Percentiles rank a stretch among this genome's conserved stretches.
Conservation (phyloP, 2,329 filamentous ascomycete species). For the Aspergillus tamarii region DNA sequence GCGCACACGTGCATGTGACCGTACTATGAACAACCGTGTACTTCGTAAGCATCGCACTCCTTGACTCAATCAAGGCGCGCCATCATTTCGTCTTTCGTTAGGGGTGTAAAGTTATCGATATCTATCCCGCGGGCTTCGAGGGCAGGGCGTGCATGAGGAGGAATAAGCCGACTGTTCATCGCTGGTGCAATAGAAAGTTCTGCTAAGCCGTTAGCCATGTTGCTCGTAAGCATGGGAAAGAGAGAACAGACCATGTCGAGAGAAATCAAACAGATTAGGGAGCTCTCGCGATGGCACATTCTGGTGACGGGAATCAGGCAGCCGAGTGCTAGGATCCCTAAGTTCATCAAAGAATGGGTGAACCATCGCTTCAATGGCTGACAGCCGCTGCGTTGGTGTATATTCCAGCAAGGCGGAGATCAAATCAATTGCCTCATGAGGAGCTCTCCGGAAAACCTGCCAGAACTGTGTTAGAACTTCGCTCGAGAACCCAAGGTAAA, state of each 20-base stretch:
- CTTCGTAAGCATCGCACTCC: slow-evolving; percentile 37
- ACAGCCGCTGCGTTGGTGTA: slow-evolving; percentile 91
- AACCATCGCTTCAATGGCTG: slow-evolving; percentile 93
- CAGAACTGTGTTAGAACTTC: slow-evolving; percentile 24
- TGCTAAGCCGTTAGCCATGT: slow-evolving; percentile 42
- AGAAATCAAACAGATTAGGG: slow-evolving; percentile 89
- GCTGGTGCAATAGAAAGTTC: slow-evolving; percentile 94
- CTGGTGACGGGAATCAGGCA: slow-evolving; percentile 92
- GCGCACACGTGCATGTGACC: slow-evolving; percentile 35
- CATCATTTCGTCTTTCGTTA: slow-evolving; percentile 96
- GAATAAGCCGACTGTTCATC: slow-evolving; percentile 86
- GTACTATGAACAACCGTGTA: slow-evolving; percentile 42
- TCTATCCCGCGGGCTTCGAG: slow-evolving; percentile 80
- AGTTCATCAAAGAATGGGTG: slow-evolving; percentile 99
- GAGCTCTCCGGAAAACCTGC: slow-evolving; percentile 93
- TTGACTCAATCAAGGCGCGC: slow-evolving; percentile 85
- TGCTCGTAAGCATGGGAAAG: background rate
- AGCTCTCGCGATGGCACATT: slow-evolving; percentile 79
- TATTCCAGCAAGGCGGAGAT: slow-evolving; percentile 95
- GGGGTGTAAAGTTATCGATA: slow-evolving; percentile 88
- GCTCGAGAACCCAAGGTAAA: background rate
- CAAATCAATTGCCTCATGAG: slow-evolving; percentile 88
- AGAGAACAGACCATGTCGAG: slow-evolving; percentile 75
- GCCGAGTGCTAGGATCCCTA: slow-evolving; percentile 82
- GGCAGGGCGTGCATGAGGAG: slow-evolving; percentile 74